Evolutionary conservation across 2,329 filamentous ascomycete species (phyloP).

Genomic region (Aureobasidium sp.): DNA sequence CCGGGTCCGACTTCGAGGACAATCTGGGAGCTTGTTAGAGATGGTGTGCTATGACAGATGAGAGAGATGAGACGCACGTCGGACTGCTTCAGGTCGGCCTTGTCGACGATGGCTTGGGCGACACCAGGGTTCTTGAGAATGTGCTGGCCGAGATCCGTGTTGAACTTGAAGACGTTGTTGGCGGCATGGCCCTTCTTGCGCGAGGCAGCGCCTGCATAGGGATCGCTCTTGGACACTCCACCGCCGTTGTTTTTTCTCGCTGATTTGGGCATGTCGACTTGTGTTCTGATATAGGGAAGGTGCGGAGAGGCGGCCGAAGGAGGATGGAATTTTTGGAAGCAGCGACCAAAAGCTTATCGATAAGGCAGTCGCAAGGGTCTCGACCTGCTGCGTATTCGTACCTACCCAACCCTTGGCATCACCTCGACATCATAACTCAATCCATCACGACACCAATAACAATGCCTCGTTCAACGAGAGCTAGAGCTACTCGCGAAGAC

Average conservation of each 20-base stretch:
- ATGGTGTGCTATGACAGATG: neutral
- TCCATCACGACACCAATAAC: neutral
- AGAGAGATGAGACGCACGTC: slow-evolving; percentile 41
- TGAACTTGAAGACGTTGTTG: slow-evolving; percentile 96
- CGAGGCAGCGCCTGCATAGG: slow-evolving; percentile 35
- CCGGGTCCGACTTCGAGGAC: slow-evolving; percentile 91
- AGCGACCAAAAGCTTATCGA: slow-evolving; percentile 14
- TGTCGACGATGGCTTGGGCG: slow-evolving; percentile 72
- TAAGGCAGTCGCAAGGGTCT: slow-evolving; percentile 7
- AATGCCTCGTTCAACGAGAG: slow-evolving; percentile 8
- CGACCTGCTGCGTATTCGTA: neutral
- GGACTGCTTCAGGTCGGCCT: slow-evolving; percentile 82
- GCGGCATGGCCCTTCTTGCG: slow-evolving; percentile 38
- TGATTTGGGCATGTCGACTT: slow-evolving; percentile 37
- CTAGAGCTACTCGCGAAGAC: slow-evolving; percentile 5
- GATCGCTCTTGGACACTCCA: slow-evolving; percentile 30
- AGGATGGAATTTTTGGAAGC: slow-evolving; percentile 7
- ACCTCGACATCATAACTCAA: slow-evolving; percentile 1
- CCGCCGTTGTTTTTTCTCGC: slow-evolving; percentile 30
- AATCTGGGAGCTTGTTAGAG: slow-evolving; percentile 28
- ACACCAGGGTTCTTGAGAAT: slow-evolving; percentile 90
- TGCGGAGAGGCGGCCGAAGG: slow-evolving; percentile 4
- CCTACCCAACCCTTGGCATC: neutral
- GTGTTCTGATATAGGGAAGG: neutral
- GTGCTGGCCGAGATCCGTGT: slow-evolving; percentile 81